These are phyloP conservation scores for Trichomonas vaginalis DNA, from an alignment of 208 protist species.

Conservation along the genomic window DNA sequence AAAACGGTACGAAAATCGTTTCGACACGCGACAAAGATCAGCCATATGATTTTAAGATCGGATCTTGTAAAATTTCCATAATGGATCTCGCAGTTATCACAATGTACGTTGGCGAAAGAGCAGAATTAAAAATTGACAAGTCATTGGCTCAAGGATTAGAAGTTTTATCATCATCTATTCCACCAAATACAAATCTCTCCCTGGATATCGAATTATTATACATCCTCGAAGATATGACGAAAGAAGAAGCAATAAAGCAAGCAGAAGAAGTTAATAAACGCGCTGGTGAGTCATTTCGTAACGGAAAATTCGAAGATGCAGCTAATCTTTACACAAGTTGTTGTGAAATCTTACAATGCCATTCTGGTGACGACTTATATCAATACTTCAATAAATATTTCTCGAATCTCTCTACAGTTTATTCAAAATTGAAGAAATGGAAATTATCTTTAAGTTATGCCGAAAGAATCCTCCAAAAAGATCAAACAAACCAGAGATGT, in stretches of 20 bases:
- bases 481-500: neutral
- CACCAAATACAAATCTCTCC: neutral
- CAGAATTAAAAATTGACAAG: neutral
- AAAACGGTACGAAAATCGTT: neutral
- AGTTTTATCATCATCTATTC: neutral
- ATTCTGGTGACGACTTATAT: neutral
- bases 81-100: neutral
- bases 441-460: neutral
- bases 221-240: neutral
- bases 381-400: neutral
- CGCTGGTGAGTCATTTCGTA: neutral
- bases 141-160: neutral
- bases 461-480: neutral
- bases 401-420: neutral
- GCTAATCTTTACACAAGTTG: neutral
- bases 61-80: neutral
- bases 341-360: neutral
- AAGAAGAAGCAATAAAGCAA: neutral
- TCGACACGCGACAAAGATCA: neutral
- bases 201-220: neutral
- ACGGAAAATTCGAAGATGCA: neutral
- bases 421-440: neutral
- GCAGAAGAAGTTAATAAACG: neutral
- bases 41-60: neutral
- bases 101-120: neutral